These are phyloP conservation scores for Verticillium dahliae DNA, from an alignment of 2,329 filamentous ascomycete species.

Conservation along the genomic window DNA sequence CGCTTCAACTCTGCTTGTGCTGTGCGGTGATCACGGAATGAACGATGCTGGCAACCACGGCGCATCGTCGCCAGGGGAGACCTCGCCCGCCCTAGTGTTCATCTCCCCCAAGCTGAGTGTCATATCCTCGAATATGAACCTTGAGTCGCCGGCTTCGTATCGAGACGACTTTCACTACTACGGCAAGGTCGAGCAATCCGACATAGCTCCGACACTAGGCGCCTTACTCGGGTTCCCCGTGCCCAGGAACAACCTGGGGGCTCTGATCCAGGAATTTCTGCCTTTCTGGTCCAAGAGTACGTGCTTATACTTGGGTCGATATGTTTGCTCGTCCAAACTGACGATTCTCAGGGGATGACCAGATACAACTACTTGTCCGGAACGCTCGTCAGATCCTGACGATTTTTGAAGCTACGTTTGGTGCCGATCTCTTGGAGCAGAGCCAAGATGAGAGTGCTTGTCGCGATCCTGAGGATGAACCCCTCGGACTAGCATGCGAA, in stretches of 20 bases:
- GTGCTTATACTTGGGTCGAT: conserved; percentile 11
- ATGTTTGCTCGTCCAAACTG: not conserved
- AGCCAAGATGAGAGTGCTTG: conserved; percentile 15
- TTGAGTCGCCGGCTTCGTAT: conserved; percentile 48
- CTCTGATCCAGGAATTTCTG: conserved; percentile 75
- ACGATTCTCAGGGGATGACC: conserved; percentile 35
- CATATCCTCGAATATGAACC: conserved; percentile 31
- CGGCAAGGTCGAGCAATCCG: conserved; percentile 80
- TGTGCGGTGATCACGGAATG: conserved; percentile 98
- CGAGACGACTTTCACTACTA: conserved; percentile 78
- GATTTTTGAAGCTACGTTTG: conserved; percentile 70
- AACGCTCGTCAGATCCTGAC: conserved; percentile 78
- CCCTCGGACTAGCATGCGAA: conserved; percentile 60
- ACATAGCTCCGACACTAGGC: conserved; percentile 83
- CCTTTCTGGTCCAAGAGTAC: conserved; percentile 66
- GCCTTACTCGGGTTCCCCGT: conserved; percentile 82
- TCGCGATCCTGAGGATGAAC: conserved; percentile 31
- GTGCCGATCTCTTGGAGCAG: conserved; percentile 26
- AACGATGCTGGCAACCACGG: conserved; percentile 97
- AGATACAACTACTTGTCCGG: conserved; percentile 61
- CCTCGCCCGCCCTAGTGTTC: conserved; percentile 86
- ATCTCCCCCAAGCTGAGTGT: conserved; percentile 73
- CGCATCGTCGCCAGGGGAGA: conserved; percentile 88
- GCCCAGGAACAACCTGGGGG: conserved; percentile 82
- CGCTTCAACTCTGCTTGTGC: conserved; percentile 69